phyloP scores from a whole-genome alignment of 1,284 basidiomycete species.

The Microbotryum silenes-acaulis region DNA sequence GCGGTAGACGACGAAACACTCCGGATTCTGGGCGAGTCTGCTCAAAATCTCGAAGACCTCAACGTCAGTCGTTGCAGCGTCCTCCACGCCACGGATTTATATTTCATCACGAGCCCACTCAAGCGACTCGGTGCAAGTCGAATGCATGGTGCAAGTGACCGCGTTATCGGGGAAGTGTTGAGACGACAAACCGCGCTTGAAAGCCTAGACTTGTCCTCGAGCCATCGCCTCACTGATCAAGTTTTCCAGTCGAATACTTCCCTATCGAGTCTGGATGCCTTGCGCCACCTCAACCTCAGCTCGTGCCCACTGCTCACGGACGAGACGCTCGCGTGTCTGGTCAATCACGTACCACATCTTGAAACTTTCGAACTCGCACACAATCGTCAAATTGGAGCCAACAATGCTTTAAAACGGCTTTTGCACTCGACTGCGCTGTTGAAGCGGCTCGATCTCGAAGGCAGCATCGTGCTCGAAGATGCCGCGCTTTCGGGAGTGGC shows the following conservation, averaged over 20 bases:
- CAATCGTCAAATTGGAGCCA: constrained; percentile 58
- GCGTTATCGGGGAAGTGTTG: constrained; percentile 63
- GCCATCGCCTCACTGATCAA: constrained; percentile 3
- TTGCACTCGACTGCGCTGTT: constrained; percentile 63
- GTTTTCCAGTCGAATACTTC: constrained; percentile 1
- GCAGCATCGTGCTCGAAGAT: constrained; percentile 67
- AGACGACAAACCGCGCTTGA: background rate
- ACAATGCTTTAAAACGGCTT: constrained; percentile 63
- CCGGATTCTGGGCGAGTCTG: constrained; percentile 54
- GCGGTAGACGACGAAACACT: constrained; percentile 66
- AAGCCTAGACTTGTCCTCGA: constrained; percentile 23
- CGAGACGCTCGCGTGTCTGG: constrained; percentile 61
- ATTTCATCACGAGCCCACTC: constrained; percentile 46
- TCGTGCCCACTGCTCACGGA: constrained; percentile 67
- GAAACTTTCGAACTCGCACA: constrained; percentile 73
- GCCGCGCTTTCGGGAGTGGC: constrained; percentile 59
- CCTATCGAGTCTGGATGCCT: constrained; percentile 34
- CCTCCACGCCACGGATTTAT: constrained; percentile 56
- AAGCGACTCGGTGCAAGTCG: constrained; percentile 59
- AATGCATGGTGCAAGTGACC: constrained; percentile 62
- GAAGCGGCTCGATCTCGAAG: constrained; percentile 72
- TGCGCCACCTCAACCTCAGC: constrained; percentile 72
- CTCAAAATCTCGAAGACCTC: constrained; percentile 53
- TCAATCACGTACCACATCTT: constrained; percentile 62
- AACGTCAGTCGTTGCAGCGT: constrained; percentile 67